Evolutionary conservation across 495 filamentous ascomycete genomes (phyloP).

Genomic region (Aspergillus sclerotioniger): DNA sequence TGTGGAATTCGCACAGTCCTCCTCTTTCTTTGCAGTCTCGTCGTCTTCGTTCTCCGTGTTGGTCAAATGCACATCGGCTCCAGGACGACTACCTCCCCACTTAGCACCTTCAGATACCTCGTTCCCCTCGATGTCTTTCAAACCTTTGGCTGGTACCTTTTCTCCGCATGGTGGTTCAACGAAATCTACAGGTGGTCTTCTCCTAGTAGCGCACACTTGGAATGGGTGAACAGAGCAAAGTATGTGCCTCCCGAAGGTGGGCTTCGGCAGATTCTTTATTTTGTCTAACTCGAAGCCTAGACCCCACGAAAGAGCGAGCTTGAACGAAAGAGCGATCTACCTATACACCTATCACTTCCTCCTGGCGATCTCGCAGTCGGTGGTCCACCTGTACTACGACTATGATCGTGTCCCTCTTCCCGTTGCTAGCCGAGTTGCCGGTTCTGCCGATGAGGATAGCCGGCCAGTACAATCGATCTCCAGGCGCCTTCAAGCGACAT

Average conservation of each 20-base stretch:
- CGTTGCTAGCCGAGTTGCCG: conserved; percentile 34
- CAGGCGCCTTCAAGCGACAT: conserved; percentile 29
- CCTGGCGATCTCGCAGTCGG: conserved; percentile 66
- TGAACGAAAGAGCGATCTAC: conserved; percentile 88
- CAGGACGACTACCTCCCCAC: conserved; percentile 66
- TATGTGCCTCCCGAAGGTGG: conserved; percentile 31
- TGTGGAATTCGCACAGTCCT: conserved; percentile 70
- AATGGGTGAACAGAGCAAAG: conserved; percentile 67
- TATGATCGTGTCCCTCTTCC: conserved; percentile 67
- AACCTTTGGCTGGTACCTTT: conserved; percentile 67
- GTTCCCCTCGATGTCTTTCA: conserved; percentile 59
- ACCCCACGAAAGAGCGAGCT: conserved; percentile 64
- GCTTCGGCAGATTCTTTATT: background rate
- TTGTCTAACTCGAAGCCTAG: conserved; percentile 27
- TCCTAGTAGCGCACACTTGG: conserved; percentile 60
- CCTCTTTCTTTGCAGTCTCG: conserved; percentile 64
- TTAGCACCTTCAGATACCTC: conserved; percentile 58
- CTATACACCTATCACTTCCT: conserved; percentile 67
- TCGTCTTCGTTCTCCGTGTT: conserved; percentile 80
- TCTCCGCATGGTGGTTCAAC: conserved; percentile 79
- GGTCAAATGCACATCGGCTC: conserved; percentile 70
- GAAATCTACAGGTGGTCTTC: conserved; percentile 79
- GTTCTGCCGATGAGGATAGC: conserved; percentile 35
- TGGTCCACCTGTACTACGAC: conserved; percentile 69
- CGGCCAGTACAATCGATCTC: conserved; percentile 34